phyloP scores from a whole-genome alignment of 805 yeast genomes.

The Candida suzukii region DNA sequence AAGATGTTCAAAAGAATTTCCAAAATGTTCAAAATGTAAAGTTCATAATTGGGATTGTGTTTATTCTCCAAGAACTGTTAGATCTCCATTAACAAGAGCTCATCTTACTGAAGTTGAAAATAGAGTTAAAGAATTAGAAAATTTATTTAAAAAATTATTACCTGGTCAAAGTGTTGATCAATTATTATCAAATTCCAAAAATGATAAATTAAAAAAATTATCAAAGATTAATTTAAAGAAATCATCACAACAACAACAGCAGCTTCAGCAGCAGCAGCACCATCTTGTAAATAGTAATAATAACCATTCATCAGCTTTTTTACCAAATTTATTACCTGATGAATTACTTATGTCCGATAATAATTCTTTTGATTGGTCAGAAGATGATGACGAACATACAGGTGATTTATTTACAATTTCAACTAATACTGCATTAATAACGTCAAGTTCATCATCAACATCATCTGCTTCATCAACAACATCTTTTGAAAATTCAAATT shows the following conservation, averaged over 20 bases:
- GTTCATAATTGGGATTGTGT: conserved; percentile 68
- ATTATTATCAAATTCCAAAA: conserved; percentile 2
- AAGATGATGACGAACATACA: conserved; percentile 34
- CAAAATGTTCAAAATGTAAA: conserved; percentile 69
- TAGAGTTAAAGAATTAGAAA: conserved; percentile 40
- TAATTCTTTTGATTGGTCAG: conserved; percentile 56
- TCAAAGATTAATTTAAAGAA: not conserved
- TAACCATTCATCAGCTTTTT: conserved; percentile 4
- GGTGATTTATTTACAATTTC: not conserved
- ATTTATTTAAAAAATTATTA: conserved; percentile 31
- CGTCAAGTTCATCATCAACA: conserved; percentile 10
- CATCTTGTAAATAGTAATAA: too few species aligned
- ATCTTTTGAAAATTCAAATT: not conserved
- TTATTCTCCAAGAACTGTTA: conserved; percentile 69
- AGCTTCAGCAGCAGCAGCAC: too few species aligned
- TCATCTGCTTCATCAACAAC: conserved; percentile 3
- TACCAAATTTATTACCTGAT: conserved; percentile 18
- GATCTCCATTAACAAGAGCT: conserved; percentile 79
- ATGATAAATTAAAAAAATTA: not conserved
- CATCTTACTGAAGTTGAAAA: conserved; percentile 72
- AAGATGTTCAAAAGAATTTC: conserved; percentile 73
- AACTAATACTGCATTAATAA: not conserved
- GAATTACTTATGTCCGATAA: conserved; percentile 22
- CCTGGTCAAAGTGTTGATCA: conserved; percentile 42
- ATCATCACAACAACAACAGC: not conserved